Evolutionary conservation across 1,284 basidiomycete genomes (phyloP).

Genomic region (Waitea zeae): DNA sequence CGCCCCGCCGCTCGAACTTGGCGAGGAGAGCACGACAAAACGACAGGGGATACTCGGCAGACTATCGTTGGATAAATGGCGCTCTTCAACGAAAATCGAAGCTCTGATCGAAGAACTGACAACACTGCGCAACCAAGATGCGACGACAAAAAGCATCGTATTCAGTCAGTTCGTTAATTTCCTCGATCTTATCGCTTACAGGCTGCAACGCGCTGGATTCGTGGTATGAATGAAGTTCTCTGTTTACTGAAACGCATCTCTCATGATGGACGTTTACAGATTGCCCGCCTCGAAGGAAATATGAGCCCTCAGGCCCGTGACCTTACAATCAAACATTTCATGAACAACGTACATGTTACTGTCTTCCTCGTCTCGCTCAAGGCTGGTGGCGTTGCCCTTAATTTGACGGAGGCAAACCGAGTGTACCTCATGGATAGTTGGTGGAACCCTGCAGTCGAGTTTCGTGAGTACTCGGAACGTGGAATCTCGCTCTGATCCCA

Average conservation of each 20-base stretch:
- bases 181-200: constrained; percentile 81
- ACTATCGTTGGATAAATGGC: constrained; percentile 80
- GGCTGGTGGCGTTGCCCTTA: constrained; percentile 90
- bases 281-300: constrained; percentile 89
- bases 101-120: constrained; percentile 89
- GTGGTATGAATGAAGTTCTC: constrained; percentile 25
- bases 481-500: constrained; percentile 2
- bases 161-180: constrained; percentile 92
- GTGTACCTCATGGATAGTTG: constrained; percentile 88
- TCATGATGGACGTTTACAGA: constrained; percentile 21
- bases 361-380: constrained; percentile 95
- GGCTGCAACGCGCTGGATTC: constrained; percentile 86
- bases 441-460: constrained; percentile 74
- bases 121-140: constrained; percentile 67
- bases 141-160: constrained; percentile 92
- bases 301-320: constrained; percentile 96
- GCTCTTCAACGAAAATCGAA: constrained; percentile 94
- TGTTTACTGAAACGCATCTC: constrained; percentile 1
- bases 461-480: constrained; percentile 5
- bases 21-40: constrained; percentile 45
- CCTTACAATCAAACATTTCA: constrained; percentile 88
- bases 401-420: constrained; percentile 83
- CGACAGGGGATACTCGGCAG: constrained; percentile 91
- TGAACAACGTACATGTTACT: constrained; percentile 88
- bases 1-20: constrained; percentile 77